Evolutionary conservation across 208 protist species (phyloP).

Genomic region (Herpetomonas samuelpessoai): DNA sequence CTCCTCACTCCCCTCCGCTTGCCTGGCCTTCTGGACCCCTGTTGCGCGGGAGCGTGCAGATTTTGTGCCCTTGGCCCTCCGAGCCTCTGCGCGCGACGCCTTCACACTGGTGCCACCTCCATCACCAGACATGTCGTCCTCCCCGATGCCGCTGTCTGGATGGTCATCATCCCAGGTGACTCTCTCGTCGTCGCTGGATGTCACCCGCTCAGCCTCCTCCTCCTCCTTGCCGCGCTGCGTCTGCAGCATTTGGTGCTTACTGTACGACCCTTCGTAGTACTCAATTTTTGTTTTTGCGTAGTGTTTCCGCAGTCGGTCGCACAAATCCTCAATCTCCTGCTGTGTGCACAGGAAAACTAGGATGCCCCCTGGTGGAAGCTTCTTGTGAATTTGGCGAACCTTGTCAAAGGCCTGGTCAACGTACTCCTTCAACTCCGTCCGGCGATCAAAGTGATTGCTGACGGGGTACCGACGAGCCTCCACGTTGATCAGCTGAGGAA

Average conservation of each 20-base stretch:
- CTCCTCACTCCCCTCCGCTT: slow-evolving; percentile 8
- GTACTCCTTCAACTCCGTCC: slow-evolving; percentile 94
- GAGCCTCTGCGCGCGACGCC: no score
- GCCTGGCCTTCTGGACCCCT: slow-evolving; percentile 3
- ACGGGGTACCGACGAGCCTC: slow-evolving; percentile 96
- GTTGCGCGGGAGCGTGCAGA: slow-evolving; percentile 7
- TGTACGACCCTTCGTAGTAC: slow-evolving; percentile 82
- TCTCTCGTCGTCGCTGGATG: slow-evolving; percentile 19
- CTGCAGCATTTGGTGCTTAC: slow-evolving; percentile 49
- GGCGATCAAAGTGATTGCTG: slow-evolving; percentile 95
- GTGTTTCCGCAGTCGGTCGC: slow-evolving; percentile 71
- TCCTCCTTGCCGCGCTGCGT: slow-evolving; percentile 10
- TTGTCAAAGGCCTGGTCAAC: slow-evolving; percentile 94
- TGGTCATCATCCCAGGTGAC: no score
- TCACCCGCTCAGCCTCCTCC: slow-evolving; percentile 21
- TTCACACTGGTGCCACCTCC: slow-evolving; percentile 14
- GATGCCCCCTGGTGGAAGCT: slow-evolving; percentile 96
- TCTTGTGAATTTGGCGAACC: slow-evolving; percentile 96
- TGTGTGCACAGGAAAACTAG: slow-evolving; percentile 98
- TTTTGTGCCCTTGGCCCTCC: no score
- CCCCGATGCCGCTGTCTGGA: slow-evolving; percentile 41
- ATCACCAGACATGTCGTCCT: slow-evolving; percentile 10
- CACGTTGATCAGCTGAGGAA: slow-evolving; percentile 95
- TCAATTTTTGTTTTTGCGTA: slow-evolving; percentile 84
- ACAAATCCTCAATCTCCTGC: slow-evolving; percentile 93